Base-by-base conservation (phyloP, 1,284 basidiomycete species). In the Ceratobasidium sp. region DNA sequence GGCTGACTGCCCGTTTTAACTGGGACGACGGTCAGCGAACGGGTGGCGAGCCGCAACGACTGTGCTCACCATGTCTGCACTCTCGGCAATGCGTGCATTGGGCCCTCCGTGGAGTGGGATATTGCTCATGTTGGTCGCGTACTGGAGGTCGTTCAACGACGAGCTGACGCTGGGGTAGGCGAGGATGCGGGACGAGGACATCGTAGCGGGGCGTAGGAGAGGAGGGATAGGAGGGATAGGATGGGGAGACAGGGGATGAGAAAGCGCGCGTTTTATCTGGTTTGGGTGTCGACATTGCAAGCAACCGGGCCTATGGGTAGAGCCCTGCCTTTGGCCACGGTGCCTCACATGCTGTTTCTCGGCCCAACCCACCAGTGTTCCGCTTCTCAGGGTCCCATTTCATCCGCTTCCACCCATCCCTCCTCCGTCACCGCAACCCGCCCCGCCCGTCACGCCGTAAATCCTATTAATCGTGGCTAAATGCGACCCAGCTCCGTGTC, bases 71-170 rank as follows among this genome's bases (percentile, higher is more conserved):
- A 69, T 72, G 10, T 74, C 73, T 50, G 72, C 52, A 34, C 46
- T 41, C 55, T 72, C 46, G 32, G 48, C 45, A 32, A 57, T n/a
- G 36, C 59, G 69, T 36, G n/a, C n/a, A n/a, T n/a, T n/a, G n/a
- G n/a, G n/a, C n/a, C n/a, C n/a, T n/a, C 65, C 57, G 34, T 74
- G 73, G 45, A 74, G 58, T 21, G 73, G 67, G 18, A 74, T 62
- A 9, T 72, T 72, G 62, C n/a, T 46, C 8, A 74, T 59, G 48
- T 30, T 72, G 55, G 71, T 74, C 34, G 61, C 62, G 32, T 72
- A 67, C 39, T 62, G 73, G 23, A 74, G 64, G 50, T 67, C 45
- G 62, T 71, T 50, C 6, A 74, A 62, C 34, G 50, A 59, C 41
- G 53, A 58, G 45, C 71, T 53, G 55, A 74, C 71, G 50, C 61